Conservation (phyloP, 768 basidiomycete genomes). For the Lentinula edodes region DNA sequence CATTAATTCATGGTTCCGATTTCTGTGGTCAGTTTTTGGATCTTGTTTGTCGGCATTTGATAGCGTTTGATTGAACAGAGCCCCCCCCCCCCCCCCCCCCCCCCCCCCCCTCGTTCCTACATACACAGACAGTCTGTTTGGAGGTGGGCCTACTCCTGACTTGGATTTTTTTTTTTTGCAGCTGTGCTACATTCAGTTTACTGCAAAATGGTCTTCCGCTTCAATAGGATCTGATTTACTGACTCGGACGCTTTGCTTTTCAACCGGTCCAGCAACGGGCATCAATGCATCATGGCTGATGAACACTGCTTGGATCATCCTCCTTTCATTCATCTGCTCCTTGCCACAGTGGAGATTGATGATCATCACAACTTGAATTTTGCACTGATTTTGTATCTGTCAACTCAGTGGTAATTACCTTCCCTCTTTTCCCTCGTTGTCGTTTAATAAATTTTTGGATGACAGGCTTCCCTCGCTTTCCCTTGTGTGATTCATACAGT, state of each 20-base stretch:
- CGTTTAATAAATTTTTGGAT: too few relatives aligned
- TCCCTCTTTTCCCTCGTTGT: slow-evolving; percentile 29
- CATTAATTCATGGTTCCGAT: slow-evolving; percentile 47
- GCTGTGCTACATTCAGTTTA: slow-evolving; percentile 58
- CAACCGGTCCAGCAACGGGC: slow-evolving; percentile 59
- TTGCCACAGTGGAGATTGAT: slow-evolving; percentile 63
- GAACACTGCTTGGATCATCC: slow-evolving; percentile 46
- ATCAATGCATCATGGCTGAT: slow-evolving; percentile 54
- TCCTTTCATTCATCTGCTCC: slow-evolving; percentile 40
- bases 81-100: too few relatives aligned
- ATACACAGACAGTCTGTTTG: slow-evolving; percentile 47
- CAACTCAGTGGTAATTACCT: slow-evolving; percentile 35
- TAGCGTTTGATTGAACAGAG: slow-evolving; percentile 53
- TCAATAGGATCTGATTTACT: not conserved
- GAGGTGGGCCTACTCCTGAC: slow-evolving; percentile 39
- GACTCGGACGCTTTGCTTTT: not conserved
- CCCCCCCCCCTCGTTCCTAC: not conserved
- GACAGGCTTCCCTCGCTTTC: too few relatives aligned
- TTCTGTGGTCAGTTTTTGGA: slow-evolving; percentile 37
- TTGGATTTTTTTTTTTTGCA: slow-evolving; percentile 66
- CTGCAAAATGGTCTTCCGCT: slow-evolving; percentile 34
- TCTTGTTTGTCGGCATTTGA: slow-evolving; percentile 45
- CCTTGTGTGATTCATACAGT: too few relatives aligned
- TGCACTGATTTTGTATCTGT: slow-evolving; percentile 41
- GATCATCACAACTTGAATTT: slow-evolving; percentile 33